phyloP scores from a whole-genome alignment of 176 grass and related monocot genomes.

The Ananas comosus region DNA sequence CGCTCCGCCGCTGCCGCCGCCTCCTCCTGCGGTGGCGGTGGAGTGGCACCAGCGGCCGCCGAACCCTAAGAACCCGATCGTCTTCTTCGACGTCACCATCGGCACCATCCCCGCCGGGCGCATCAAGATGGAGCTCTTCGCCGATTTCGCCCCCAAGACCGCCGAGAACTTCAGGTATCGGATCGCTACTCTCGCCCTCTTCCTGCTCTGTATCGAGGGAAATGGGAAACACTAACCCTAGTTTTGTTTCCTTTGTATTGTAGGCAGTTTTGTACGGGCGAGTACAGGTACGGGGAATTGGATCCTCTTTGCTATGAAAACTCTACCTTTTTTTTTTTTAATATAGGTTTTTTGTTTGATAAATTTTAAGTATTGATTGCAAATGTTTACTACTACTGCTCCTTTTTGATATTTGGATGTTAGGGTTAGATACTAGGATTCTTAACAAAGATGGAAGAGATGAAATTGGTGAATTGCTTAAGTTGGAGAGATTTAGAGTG shows the following conservation, averaged over 20 bases:
- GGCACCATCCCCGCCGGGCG: constrained; percentile 89
- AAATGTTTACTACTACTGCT: neutral
- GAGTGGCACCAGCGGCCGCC: constrained; percentile 90
- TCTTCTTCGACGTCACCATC: constrained; percentile 98
- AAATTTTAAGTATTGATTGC: too few species aligned
- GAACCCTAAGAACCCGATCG: constrained; percentile 87
- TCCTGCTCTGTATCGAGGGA: too few species aligned
- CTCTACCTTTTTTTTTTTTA: neutral
- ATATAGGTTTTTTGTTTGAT: neutral
- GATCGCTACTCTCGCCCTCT: neutral
- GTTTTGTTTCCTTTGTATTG: constrained; percentile 22
- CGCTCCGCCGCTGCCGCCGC: constrained; percentile 28
- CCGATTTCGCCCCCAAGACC: constrained; percentile 74
- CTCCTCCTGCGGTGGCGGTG: constrained; percentile 29
- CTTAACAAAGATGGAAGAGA: too few species aligned
- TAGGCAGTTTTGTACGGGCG: constrained; percentile 97
- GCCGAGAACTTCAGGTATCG: constrained; percentile 87
- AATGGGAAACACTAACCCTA: neutral
- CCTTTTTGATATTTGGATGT: neutral
- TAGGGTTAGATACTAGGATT: too few species aligned
- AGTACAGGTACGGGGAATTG: constrained; percentile 58
- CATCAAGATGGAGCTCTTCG: constrained; percentile 99
- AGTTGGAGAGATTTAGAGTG: too few species aligned
- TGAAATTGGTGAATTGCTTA: too few species aligned
- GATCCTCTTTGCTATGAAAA: neutral